Evolutionary conservation across 2,329 filamentous ascomycete genomes (phyloP), one percentile per base, ranked within the genome.

Genomic region (Penicillium paneum): DNA sequence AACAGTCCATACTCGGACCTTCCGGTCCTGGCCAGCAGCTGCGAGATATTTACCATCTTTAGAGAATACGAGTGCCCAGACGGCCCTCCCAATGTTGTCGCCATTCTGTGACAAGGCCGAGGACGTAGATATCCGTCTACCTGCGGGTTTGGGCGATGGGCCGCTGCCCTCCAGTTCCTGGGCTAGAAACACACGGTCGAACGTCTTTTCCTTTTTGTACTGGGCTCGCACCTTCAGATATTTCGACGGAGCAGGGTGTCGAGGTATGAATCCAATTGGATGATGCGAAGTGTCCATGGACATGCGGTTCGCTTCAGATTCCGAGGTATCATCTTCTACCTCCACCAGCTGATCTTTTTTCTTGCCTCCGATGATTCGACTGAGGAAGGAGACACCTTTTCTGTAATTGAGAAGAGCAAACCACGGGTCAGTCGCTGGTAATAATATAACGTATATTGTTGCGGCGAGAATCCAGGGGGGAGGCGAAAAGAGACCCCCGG

Each of bases 41-140:
- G 94, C 94, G 17, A 99, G 79, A 70, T 92, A 96, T 66, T 82
- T 89, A 5, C 94, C 94, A 75, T 97, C 93, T 56, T 87, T 87
- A 67, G 93, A 97, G 67, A 97, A 97, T 66, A 94, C 90, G 59
- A 90, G 84, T 0, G 93, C 87, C 94, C 94, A 99, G 32, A 96
- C 86, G 0, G 94, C 91, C 56, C 89, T 79, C 46, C 79, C 79
- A 38, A 75, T 67, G 52, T 66, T 57, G 47, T 65, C 63, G 10
- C 63, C 63, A 47, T 60, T 62, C 46, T 59, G 63, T 26, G 60
- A 39, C 32, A 56, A 57, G 15, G 56, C 56, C 11, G 60, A 58
- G n/a, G 62, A 65, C 15, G 63, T 63, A 7, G 65, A 64, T 50
- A 61, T 56, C 52, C 67, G 58, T 55, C 73, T 74, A 17, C 64